These are phyloP conservation scores for Phytophthora citrophthora DNA, from an alignment of 352 stramenopile genomes.

Conservation along the genomic window DNA sequence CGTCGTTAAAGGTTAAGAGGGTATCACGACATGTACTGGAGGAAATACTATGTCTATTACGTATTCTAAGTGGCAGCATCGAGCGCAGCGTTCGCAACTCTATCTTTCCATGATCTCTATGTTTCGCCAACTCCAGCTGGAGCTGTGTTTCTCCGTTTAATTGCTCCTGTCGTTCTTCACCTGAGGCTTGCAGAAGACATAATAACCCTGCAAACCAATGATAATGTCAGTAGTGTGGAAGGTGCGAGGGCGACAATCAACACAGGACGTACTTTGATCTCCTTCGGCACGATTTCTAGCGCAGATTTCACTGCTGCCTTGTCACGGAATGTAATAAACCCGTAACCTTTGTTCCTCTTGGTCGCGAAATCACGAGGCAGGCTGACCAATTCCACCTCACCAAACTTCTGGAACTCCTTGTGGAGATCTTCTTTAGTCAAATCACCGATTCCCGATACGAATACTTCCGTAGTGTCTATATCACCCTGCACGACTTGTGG, in stretches of 20 bases:
- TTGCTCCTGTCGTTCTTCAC: too few species aligned
- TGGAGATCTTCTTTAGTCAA: constrained; percentile 58
- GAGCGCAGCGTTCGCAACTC: too few species aligned
- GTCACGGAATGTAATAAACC: constrained; percentile 70
- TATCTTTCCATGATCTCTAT: too few species aligned
- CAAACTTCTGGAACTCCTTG: constrained; percentile 68
- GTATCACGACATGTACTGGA: too few species aligned
- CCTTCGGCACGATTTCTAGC: constrained; percentile 66
- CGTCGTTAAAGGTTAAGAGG: too few species aligned
- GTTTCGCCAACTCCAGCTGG: too few species aligned
- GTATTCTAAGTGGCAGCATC: too few species aligned
- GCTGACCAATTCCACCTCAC: constrained; percentile 57
- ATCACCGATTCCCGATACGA: constrained; percentile 64
- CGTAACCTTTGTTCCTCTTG: constrained; percentile 73
- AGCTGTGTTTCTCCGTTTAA: too few species aligned
- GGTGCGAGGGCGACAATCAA: not conserved
- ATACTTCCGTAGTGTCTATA: constrained; percentile 52
- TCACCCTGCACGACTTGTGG: not conserved
- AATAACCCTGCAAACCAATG: not conserved
- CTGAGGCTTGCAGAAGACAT: too few species aligned
- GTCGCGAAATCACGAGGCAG: constrained; percentile 60
- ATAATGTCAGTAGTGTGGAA: not conserved
- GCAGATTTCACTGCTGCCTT: constrained; percentile 47
- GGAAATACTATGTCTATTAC: too few species aligned
- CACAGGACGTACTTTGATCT: constrained; percentile 64